Conservation (phyloP, 768 basidiomycete genomes). For the Lactarius evosmus region DNA sequence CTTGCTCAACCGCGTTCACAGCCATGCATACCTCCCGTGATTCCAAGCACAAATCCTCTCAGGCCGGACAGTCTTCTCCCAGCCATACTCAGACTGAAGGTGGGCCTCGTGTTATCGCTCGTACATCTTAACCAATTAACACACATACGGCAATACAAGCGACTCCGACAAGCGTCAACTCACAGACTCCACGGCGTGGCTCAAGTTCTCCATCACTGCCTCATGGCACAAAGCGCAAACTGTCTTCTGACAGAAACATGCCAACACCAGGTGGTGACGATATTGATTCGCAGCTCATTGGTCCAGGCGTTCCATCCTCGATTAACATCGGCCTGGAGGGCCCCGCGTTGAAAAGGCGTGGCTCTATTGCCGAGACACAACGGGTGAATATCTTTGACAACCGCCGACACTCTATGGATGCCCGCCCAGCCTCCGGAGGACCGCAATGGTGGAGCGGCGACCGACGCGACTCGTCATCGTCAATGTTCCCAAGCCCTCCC, state of each 20-base stretch:
- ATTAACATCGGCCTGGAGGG: slow-evolving; percentile 58
- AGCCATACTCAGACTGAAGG: slow-evolving; percentile 24
- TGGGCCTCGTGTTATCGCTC: slow-evolving; percentile 26
- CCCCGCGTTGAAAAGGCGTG: slow-evolving; percentile 77
- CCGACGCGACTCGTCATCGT: slow-evolving; percentile 71
- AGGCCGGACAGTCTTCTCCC: slow-evolving; percentile 21
- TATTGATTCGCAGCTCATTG: slow-evolving; percentile 61
- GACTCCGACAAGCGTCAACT: slow-evolving; percentile 43
- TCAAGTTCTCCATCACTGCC: slow-evolving; percentile 29
- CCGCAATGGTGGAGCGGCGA: slow-evolving; percentile 60
- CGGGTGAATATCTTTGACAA: slow-evolving; percentile 68
- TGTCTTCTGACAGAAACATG: slow-evolving; percentile 62
- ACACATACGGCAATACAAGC: slow-evolving; percentile 21
- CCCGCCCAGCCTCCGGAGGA: slow-evolving; percentile 40
- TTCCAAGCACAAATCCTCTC: slow-evolving; percentile 23
- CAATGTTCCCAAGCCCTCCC: slow-evolving; percentile 63
- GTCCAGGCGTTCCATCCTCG: slow-evolving; percentile 61
- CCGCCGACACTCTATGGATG: slow-evolving; percentile 73
- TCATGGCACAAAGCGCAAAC: slow-evolving; percentile 80
- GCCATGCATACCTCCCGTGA: slow-evolving; percentile 24
- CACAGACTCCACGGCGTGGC: slow-evolving; percentile 28
- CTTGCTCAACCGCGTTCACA: slow-evolving; percentile 10
- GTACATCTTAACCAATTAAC: slow-evolving; percentile 22
- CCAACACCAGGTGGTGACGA: slow-evolving; percentile 58
- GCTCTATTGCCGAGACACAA: slow-evolving; percentile 77